Evolutionary conservation across 805 yeast genomes (phyloP), one percentile per base, ranked within the genome.

Genomic region (Metahyphopichia silvanorum): DNA sequence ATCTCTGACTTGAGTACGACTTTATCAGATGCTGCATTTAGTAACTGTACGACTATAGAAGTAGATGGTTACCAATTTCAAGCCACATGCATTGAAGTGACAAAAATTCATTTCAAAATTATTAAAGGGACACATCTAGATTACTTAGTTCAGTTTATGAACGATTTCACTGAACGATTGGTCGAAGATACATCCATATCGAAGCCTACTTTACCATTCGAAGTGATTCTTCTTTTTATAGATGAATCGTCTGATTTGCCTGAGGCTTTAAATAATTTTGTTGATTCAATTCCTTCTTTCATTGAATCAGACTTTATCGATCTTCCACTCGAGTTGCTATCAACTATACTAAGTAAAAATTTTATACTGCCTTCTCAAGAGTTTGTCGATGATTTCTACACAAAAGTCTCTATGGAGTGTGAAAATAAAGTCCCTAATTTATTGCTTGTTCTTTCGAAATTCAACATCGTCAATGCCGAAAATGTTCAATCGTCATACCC

Each of bases 351-450:
- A 12, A 47, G 54, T 13, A 50, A 59, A 10, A 31, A 33, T 1
- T 34, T 53, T 2, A 39, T 46, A 11, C 42, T 49, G 3, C 38
- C 42, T 4, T 36, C 33, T 1, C 22, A 54, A 16, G 62, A 57
- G n/a, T 28, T 52, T 11, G 50, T 71, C 24, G 60, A 64, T 35
- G 61, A 59, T 23, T 42, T 53, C 17, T 66, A 46, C 36, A 29
- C 47, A n/a, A 66, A 63, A 24, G 31, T 66, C 4, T 34, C 40
- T 12, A 35, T 29, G 40, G 54, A 47, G 6, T 39, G 39, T 13
- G 39, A 46, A n/a, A 13, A 11, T 8, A 8, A n/a, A 3, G 10
- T 17, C 9, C 14, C 47, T 3, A 12, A 6, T 11, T 38, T 40
- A 13, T 4, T 27, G n/a, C 18, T n/a, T n/a, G n/a, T n/a, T n/a